Percentiles rank a stretch among this genome's conserved stretches.
phyloP scores from a whole-genome alignment of 108 stramenopile genomes.

The Pseudonitzschia pungens region DNA sequence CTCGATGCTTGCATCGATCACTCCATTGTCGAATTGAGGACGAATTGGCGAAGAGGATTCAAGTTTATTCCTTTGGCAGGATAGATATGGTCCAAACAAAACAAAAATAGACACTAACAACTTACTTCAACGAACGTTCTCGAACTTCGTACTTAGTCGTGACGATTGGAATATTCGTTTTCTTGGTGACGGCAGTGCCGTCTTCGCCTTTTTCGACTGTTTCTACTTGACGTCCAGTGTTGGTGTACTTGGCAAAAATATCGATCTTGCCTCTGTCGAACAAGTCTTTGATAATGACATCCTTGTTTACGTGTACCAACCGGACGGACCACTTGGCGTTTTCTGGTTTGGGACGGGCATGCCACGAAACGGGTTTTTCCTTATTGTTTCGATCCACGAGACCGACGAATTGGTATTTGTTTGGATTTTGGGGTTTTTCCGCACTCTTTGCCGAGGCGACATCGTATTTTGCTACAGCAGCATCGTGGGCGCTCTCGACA shows the following conservation, averaged over 20 bases:
- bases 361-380: conserved; percentile 60
- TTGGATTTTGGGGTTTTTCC: not conserved
- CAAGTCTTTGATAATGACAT: conserved; percentile 83
- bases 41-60: too few species aligned
- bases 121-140: conserved; percentile 77
- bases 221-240: conserved; percentile 41
- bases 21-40: too few species aligned
- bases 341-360: conserved; percentile 74
- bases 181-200: conserved; percentile 12
- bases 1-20: not conserved
- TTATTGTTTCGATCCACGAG: conserved; percentile 43
- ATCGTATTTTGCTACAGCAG: conserved; percentile 51
- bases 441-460: not conserved
- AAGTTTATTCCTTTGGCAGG: too few species aligned
- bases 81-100: too few species aligned
- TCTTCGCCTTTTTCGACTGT: conserved; percentile 10
- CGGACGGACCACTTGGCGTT: conserved; percentile 78
- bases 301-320: conserved; percentile 77
- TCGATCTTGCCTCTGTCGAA: conserved; percentile 78
- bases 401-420: conserved; percentile 82
- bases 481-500: conserved; percentile 68
- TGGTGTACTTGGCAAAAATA: conserved; percentile 74
- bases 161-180: conserved; percentile 44
- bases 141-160: conserved; percentile 54
- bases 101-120: not conserved